Base-by-base conservation (phyloP, 2,329 filamentous ascomycete genomes). In the Fusarium sp. region DNA sequence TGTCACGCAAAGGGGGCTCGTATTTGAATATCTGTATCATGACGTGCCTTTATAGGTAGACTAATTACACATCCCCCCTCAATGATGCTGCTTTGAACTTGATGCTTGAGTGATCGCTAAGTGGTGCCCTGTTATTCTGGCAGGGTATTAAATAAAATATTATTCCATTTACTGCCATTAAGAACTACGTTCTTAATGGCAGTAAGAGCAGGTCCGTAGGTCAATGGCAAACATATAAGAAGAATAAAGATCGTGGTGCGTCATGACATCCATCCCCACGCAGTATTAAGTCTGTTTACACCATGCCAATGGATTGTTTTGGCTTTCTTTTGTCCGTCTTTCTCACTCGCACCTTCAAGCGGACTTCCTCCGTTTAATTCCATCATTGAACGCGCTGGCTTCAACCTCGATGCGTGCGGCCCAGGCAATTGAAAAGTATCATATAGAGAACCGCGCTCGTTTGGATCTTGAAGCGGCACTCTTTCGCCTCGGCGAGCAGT, bases 21-120 rank as follows among this genome's bases (percentile, higher is more conserved):
- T 78, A 76, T 79, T 77, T 80, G 79, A 79, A 81, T 69, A 68
- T 68, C 81, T 82, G 80, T 83, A 81, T 78, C 79, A 78, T 77
- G 79, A 78, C 53, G 81, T 80, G 80, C 73, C 78, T 80, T 78
- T 77, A 72, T 72, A 76, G 75, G 71, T 83, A 84, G 79, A 81
- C 79, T 86, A 87, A 87, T 86, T 81, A 80, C 80, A 85, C 81
- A 83, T 88, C 86, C 83, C 86, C 85, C 82, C 86, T 88, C 86
- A 84, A 76, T 58, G 67, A 74, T 63, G 36, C 44, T 48, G 18
- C 66, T 44, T 43, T 42, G 38, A 59, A 58, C 20, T 28, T 42
- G 24, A 43, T 43, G 7, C 9, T 22, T 14, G 6, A 13, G n/a
- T 28, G n/a, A 24, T 38, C 2, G 14, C 40, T 13, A 20, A 34